phyloP scores from a whole-genome alignment of 805 yeast species.

The Ogataea angusta region DNA sequence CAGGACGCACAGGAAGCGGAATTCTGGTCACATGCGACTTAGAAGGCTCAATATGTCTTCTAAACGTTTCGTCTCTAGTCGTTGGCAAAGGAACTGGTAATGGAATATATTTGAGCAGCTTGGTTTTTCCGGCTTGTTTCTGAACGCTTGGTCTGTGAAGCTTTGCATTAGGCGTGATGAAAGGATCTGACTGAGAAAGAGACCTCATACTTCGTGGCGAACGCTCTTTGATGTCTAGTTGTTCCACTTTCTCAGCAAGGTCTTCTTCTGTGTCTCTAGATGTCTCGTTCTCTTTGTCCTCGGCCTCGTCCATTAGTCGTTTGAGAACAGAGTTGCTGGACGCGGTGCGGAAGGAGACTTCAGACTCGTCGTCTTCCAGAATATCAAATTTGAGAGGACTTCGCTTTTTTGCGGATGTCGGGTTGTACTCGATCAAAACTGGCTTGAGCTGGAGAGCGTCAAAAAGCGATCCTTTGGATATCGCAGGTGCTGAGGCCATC shows the following conservation, averaged over 20 bases:
- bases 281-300: conserved; percentile 17
- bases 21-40: conserved; percentile 13
- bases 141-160: conserved; percentile 10
- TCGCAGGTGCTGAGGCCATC: neutral
- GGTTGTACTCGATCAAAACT: conserved; percentile 27
- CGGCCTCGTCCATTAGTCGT: conserved; percentile 36
- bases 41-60: conserved; percentile 1
- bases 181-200: conserved; percentile 27
- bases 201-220: neutral
- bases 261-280: neutral
- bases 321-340: conserved; percentile 25
- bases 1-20: conserved; percentile 29
- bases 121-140: conserved; percentile 13
- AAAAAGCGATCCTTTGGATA: conserved; percentile 13
- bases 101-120: conserved; percentile 23
- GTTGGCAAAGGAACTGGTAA: conserved; percentile 29
- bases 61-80: neutral
- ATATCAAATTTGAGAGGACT: conserved; percentile 12
- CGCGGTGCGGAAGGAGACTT: conserved; percentile 3
- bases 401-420: conserved; percentile 25
- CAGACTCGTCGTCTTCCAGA: conserved; percentile 10
- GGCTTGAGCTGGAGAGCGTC: conserved; percentile 26
- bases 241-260: neutral
- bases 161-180: conserved; percentile 29
- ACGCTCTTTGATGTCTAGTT: conserved; percentile 1